Conservation (phyloP, 208 protist species). For the Trypanosoma scelopori region DNA sequence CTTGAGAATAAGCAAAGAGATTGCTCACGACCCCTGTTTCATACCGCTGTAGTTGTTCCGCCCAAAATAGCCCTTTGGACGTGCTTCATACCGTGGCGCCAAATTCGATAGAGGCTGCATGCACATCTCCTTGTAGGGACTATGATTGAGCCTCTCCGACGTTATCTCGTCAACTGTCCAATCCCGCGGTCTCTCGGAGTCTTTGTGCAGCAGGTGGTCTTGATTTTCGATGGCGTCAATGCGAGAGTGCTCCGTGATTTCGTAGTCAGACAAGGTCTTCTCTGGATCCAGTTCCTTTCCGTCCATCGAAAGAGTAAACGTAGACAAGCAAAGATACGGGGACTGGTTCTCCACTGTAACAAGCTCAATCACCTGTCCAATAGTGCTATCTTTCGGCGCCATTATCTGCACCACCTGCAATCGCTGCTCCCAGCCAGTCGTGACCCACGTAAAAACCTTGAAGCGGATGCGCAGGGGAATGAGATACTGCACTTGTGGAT, state of each 20-base stretch:
- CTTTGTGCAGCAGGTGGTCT: conserved; percentile 66
- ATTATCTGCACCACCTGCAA: conserved; percentile 80
- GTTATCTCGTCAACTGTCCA: conserved; percentile 89
- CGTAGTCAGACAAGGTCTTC: conserved; percentile 53
- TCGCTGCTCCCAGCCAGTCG: conserved; percentile 74
- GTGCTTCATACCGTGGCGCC: conserved; percentile 76
- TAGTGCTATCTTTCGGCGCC: conserved; percentile 57
- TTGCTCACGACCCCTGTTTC: conserved; percentile 52
- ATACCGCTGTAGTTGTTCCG: conserved; percentile 85
- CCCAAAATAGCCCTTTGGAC: conserved; percentile 69
- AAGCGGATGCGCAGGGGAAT: conserved; percentile 78
- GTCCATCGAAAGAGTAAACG: conserved; percentile 67
- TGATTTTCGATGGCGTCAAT: conserved; percentile 79
- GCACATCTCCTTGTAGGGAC: conserved; percentile 87
- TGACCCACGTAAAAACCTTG: conserved; percentile 81
- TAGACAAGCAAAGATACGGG: conserved; percentile 71
- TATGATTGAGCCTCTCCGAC: conserved; percentile 37
- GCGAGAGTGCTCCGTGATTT: conserved; percentile 55
- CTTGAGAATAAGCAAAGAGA: no score
- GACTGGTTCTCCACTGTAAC: conserved; percentile 81
- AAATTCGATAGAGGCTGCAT: conserved; percentile 76
- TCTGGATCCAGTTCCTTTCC: conserved; percentile 63
- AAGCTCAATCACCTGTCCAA: conserved; percentile 68
- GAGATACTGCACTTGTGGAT: conserved; percentile 71
- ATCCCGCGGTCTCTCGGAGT: conserved; percentile 56